Conservation (phyloP, 306 rosid species). For the Prunus fruticosa region DNA sequence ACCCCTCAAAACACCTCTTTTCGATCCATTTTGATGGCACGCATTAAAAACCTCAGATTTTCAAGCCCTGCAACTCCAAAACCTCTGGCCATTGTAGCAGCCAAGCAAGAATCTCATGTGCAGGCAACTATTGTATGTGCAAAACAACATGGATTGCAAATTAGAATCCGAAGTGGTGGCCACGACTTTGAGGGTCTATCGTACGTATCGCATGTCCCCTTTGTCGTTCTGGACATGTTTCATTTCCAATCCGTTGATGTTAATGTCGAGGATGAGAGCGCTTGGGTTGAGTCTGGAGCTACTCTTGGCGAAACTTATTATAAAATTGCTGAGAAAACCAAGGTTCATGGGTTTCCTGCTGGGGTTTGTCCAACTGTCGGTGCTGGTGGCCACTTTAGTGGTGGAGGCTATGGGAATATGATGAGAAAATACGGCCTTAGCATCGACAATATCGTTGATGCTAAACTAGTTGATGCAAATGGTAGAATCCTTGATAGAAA, state of each 20-base stretch:
- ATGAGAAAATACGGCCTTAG: constrained; percentile 44
- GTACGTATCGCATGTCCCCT: constrained; percentile 33
- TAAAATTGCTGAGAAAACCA: constrained; percentile 23
- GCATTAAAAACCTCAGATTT: constrained; percentile 40
- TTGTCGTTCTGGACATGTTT: constrained; percentile 54
- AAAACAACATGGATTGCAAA: constrained; percentile 31
- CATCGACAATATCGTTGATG: constrained; percentile 42
- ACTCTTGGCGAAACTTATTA: constrained; percentile 57
- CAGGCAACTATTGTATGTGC: constrained; percentile 35
- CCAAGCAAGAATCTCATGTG: constrained; percentile 35
- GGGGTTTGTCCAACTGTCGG: constrained; percentile 30
- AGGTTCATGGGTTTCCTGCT: constrained; percentile 17
- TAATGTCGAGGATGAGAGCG: constrained; percentile 33
- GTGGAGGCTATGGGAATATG: constrained; percentile 34
- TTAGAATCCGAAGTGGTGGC: constrained; percentile 42
- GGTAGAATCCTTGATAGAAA: constrained; percentile 42
- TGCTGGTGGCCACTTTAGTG: constrained; percentile 26
- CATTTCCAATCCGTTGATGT: constrained; percentile 31
- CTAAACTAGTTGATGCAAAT: constrained; percentile 41
- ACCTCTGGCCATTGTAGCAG: constrained; percentile 49
- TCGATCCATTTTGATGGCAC: constrained; percentile 28
- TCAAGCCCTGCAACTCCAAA: constrained; percentile 27
- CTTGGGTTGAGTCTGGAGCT: constrained; percentile 49
- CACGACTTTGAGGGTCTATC: constrained; percentile 30
- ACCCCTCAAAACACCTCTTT: constrained; percentile 35